Conservation (phyloP, 331 rosid genomes). For the Cydonia oblonga region DNA sequence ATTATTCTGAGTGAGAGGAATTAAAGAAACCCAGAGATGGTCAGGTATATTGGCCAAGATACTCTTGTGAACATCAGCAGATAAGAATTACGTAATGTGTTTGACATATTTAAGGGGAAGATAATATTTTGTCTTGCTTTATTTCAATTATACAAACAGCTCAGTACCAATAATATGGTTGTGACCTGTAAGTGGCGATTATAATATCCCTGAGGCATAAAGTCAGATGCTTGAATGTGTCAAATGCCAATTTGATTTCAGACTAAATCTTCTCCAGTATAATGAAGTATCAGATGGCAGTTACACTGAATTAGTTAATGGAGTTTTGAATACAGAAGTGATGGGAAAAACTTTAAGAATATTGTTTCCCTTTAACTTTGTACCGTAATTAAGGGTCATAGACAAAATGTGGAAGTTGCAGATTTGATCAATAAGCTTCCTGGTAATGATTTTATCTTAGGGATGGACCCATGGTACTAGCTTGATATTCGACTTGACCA, state of each 20-base stretch:
- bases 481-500: not conserved
- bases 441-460: not conserved
- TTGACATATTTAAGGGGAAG: not conserved
- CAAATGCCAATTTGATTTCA: not conserved
- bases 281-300: not conserved
- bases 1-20: not conserved
- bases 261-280: not conserved
- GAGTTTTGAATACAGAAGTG: not conserved
- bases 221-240: slow-evolving; percentile 6
- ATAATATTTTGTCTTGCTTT: not conserved
- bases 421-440: not conserved
- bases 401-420: not conserved
- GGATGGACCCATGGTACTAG: not conserved
- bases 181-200: not conserved
- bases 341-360: not conserved
- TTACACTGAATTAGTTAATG: not conserved
- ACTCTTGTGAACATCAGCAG: not conserved
- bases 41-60: not conserved
- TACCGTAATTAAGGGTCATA: not conserved
- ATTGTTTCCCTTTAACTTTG: not conserved
- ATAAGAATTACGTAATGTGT: not conserved
- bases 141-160: not conserved
- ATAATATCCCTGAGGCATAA: not conserved
- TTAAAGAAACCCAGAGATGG: not conserved
- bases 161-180: not conserved